phyloP scores from a whole-genome alignment of 1,139 yeast genomes.

The Candida sp. region DNA sequence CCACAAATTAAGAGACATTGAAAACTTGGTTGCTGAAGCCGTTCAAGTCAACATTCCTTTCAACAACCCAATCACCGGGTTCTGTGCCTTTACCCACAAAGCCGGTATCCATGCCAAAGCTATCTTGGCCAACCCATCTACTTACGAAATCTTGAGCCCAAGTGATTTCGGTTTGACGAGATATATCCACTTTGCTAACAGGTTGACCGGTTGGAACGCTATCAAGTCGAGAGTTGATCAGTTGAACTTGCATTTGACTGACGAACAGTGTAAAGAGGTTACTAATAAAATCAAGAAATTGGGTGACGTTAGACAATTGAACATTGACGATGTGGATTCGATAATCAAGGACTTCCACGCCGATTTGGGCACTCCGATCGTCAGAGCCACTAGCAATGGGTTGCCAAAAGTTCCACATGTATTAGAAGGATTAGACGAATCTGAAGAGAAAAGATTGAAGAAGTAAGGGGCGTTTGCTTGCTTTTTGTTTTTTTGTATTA shows the following conservation, averaged over 20 bases:
- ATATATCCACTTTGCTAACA: slow-evolving; percentile 96
- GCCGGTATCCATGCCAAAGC: slow-evolving; percentile 99
- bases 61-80: slow-evolving; percentile 98
- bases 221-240: slow-evolving; percentile 98
- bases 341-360: slow-evolving; percentile 95
- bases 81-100: slow-evolving; percentile 99
- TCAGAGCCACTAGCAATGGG: slow-evolving; percentile 14
- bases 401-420: slow-evolving; percentile 15
- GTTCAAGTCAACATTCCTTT: slow-evolving; percentile 97
- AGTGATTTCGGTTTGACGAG: slow-evolving; percentile 94
- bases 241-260: slow-evolving; percentile 87
- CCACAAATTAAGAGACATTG: slow-evolving; percentile 95
- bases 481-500: not conserved
- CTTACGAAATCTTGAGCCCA: slow-evolving; percentile 96
- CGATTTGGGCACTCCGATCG: slow-evolving; percentile 45
- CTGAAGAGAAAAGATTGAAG: slow-evolving; percentile 13
- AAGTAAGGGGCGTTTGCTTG: not conserved
- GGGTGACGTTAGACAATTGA: slow-evolving; percentile 94
- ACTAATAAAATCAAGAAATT: slow-evolving; percentile 91
- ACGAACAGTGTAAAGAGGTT: slow-evolving; percentile 94
- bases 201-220: slow-evolving; percentile 99
- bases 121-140: slow-evolving; percentile 96
- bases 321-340: slow-evolving; percentile 97
- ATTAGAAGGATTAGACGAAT: slow-evolving; percentile 14
- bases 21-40: slow-evolving; percentile 95